phyloP scores from a whole-genome alignment of 495 filamentous ascomycete species.

The Penicillium arizonense region DNA sequence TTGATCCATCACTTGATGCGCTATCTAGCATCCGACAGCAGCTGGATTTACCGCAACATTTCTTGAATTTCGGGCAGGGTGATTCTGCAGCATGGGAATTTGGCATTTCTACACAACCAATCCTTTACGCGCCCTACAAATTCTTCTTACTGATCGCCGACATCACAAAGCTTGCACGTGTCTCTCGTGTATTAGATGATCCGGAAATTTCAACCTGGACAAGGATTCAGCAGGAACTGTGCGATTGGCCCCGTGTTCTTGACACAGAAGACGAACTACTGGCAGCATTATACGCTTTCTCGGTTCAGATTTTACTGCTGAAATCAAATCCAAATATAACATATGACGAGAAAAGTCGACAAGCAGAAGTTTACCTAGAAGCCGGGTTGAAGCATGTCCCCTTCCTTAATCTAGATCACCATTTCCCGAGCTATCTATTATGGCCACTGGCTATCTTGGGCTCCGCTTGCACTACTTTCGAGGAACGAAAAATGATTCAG shows the following conservation, averaged over 20 bases:
- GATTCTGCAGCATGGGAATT: not conserved
- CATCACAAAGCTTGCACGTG: constrained; percentile 10
- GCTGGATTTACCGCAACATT: not conserved
- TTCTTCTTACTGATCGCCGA: constrained; percentile 15
- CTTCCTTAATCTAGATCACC: not conserved
- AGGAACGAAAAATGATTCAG: not conserved
- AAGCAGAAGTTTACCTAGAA: not conserved
- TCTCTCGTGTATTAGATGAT: not conserved
- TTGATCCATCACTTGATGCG: constrained; percentile 11
- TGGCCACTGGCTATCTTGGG: constrained; percentile 14
- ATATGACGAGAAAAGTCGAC: not conserved
- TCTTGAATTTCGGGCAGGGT: not conserved
- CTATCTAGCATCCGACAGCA: not conserved
- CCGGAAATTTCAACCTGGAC: not conserved
- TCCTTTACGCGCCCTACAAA: constrained; percentile 9
- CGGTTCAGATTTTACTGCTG: constrained; percentile 2
- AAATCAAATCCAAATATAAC: constrained; percentile 3
- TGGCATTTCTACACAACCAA: constrained; percentile 1
- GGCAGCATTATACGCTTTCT: not conserved
- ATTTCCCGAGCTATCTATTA: constrained; percentile 9
- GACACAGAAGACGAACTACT: not conserved
- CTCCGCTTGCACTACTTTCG: not conserved
- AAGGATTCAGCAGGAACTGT: not conserved
- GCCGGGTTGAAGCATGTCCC: not conserved
- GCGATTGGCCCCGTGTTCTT: not conserved